A percentile compares a stretch with the other conserved stretches of the same genome.
phyloP scores from a whole-genome alignment of 257 asterid species.

The Fraxinus pennsylvanica region DNA sequence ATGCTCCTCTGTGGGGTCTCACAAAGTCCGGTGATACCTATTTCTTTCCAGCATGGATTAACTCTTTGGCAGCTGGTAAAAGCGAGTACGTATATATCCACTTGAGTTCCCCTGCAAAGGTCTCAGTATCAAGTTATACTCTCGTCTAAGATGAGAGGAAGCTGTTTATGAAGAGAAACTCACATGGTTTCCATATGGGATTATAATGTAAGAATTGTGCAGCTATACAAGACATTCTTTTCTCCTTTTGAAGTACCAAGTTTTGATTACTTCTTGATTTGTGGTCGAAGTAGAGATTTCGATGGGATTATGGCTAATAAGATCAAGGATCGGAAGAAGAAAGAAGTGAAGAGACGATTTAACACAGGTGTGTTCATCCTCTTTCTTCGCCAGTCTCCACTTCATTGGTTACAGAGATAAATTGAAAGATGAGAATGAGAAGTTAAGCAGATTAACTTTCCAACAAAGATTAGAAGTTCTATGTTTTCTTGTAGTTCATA shows the following conservation, averaged over 20 bases:
- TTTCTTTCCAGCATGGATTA: conserved; percentile 44
- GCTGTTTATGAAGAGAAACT: background rate
- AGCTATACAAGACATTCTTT: conserved; percentile 16
- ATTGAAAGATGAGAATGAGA: conserved; percentile 39
- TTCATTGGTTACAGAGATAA: conserved; percentile 42
- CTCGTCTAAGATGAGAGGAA: conserved; percentile 32
- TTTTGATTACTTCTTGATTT: conserved; percentile 55
- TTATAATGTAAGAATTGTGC: conserved; percentile 27
- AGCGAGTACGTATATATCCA: conserved; percentile 59
- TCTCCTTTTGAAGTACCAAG: background rate
- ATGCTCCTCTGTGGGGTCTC: conserved; percentile 66
- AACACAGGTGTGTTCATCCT: conserved; percentile 78
- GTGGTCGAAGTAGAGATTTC: conserved; percentile 42
- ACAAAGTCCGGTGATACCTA: conserved; percentile 39
- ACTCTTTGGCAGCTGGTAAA: conserved; percentile 44
- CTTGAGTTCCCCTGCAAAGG: conserved; percentile 40
- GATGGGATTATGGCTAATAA: conserved; percentile 42
- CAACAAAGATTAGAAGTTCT: conserved; percentile 28
- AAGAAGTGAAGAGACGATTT: conserved; percentile 82
- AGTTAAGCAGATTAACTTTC: conserved; percentile 40
- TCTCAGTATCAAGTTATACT: conserved; percentile 45
- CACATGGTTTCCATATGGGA: conserved; percentile 1
- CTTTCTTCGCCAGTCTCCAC: conserved; percentile 82
- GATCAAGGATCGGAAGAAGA: conserved; percentile 60
- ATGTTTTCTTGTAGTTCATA: background rate